Evolutionary conservation across 768 basidiomycete species (phyloP).

Genomic region (Trametes maxima): DNA sequence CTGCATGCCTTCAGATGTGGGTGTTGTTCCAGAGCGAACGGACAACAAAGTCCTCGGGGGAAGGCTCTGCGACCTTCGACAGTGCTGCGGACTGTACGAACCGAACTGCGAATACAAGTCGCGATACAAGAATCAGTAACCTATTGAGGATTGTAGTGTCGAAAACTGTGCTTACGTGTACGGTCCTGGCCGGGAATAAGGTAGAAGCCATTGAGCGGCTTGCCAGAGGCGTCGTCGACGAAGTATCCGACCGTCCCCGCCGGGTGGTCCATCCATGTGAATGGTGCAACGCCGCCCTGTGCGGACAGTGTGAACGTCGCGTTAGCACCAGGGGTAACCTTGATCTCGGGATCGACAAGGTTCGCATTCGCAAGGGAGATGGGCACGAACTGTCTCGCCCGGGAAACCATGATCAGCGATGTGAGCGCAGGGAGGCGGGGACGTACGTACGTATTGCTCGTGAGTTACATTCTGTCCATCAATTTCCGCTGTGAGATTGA

Average conservation of each 20-base stretch:
- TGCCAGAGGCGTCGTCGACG: constrained; percentile 42
- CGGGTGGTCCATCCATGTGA: constrained; percentile 64
- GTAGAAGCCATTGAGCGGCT: constrained; percentile 55
- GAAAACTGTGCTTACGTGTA: constrained; percentile 41
- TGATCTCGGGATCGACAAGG: constrained; percentile 52
- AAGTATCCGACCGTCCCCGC: constrained; percentile 57
- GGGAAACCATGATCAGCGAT: background rate
- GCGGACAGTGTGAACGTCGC: constrained; percentile 55
- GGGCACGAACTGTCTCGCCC: constrained; percentile 49
- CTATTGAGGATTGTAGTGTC: background rate
- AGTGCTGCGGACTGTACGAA: constrained; percentile 43
- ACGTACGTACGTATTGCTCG: constrained; percentile 51
- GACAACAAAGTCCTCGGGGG: constrained; percentile 50
- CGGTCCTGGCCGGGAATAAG: constrained; percentile 54
- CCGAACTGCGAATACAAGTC: constrained; percentile 35
- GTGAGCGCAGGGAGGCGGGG: background rate
- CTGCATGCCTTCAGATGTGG: constrained; percentile 30
- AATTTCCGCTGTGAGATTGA: constrained; percentile 50
- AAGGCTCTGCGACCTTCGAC: constrained; percentile 41
- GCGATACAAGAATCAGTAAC: background rate
- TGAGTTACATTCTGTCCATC: constrained; percentile 43
- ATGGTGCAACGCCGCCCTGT: constrained; percentile 54
- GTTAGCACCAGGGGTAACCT: constrained; percentile 34
- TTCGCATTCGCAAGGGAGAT: constrained; percentile 46
- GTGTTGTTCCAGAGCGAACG: constrained; percentile 61